Evolutionary conservation across 768 basidiomycete species (phyloP), one percentile per base, ranked within the genome.

Genomic region (Paxillus rubicundulus): DNA sequence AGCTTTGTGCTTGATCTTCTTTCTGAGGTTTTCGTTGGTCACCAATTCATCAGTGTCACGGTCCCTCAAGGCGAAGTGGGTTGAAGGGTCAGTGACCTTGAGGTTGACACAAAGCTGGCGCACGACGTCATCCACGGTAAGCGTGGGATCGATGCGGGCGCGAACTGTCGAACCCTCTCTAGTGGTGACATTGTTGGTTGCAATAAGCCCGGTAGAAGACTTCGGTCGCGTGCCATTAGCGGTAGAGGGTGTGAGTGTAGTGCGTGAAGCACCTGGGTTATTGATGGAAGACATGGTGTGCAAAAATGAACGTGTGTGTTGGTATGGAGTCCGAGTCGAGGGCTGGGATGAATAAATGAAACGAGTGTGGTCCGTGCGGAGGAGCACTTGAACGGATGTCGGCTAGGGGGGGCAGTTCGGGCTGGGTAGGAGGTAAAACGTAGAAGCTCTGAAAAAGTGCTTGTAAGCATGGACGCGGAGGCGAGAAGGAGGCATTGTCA

Each of bases 181-280:
- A 7, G 87, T 90, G 3, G 87, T 85, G 45, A 93, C 89, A 51
- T 79, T 89, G 70, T 93, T 93, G 9, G 91, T 93, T 8, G 91
- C 91, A 2, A 91, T 80, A 30, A 91, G 75, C 24, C 55, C 67
- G 6, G 75, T 67, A 6, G 73, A 71, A 12, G 81, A 63, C 68
- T 77, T 77, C 47, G 68, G 56, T 50, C 67, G 65, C 9, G 70
- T 53, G 50, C 77, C 76, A 44, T 65, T 66, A 14, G 65, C 33
- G 47, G 62, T 33, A 40, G 63, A 65, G 71, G 56, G 68, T 12
- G 59, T 32, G 46, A 61, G 59, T 4, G 61, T 58, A 4, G 60
- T 61, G 49, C 69, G 68, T 33, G 68, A 65, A 28, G 56, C 62
- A 48, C 70, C 61, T 20, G 71, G 58, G 49, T 59, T 62, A 70